These are phyloP conservation scores for Carex myosuroides DNA, from an alignment of 176 grass and related monocot genomes.

Conservation along the genomic window DNA sequence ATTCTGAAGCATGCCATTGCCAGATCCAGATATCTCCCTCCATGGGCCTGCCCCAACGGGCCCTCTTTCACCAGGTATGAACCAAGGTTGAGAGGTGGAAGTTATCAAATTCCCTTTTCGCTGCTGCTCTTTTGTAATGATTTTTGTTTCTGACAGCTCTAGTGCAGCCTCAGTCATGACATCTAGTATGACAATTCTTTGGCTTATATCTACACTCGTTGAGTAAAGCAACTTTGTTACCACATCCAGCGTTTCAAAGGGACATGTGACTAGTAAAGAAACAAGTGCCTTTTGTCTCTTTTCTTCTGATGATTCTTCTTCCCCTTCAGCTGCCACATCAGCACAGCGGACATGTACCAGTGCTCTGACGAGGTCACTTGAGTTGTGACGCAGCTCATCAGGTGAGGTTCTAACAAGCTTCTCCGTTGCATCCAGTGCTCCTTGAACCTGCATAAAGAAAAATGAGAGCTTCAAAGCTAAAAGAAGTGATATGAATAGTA, in stretches of 20 bases:
- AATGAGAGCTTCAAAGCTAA: neutral
- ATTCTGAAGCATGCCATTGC: slow-evolving; percentile 32
- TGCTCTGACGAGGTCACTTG: slow-evolving; percentile 77
- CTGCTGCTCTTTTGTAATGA: slow-evolving; percentile 31
- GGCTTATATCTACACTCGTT: slow-evolving; percentile 71
- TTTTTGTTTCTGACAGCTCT: slow-evolving; percentile 73
- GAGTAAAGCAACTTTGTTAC: slow-evolving; percentile 85
- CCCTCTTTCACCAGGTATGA: slow-evolving; percentile 56
- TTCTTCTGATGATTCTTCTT: slow-evolving; percentile 90
- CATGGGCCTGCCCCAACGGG: slow-evolving; percentile 69
- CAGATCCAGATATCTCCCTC: slow-evolving; percentile 73
- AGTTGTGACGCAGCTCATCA: slow-evolving; percentile 65
- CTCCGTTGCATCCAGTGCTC: slow-evolving; percentile 59
- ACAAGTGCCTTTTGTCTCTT: slow-evolving; percentile 81
- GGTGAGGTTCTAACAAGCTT: slow-evolving; percentile 82
- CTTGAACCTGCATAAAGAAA: slow-evolving; percentile 65
- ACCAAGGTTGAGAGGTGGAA: slow-evolving; percentile 70
- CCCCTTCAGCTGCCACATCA: slow-evolving; percentile 68
- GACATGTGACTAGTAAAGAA: slow-evolving; percentile 68
- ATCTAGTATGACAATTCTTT: slow-evolving; percentile 88
- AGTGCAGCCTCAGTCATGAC: slow-evolving; percentile 90
- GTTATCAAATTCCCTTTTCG: slow-evolving; percentile 50
- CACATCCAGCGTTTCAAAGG: slow-evolving; percentile 79
- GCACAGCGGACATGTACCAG: slow-evolving; percentile 85
- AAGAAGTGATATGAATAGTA: neutral